A percentile compares a stretch with the other conserved stretches of the same genome.
phyloP scores from a whole-genome alignment of 495 filamentous ascomycete species.

The Penicillium fimorum region DNA sequence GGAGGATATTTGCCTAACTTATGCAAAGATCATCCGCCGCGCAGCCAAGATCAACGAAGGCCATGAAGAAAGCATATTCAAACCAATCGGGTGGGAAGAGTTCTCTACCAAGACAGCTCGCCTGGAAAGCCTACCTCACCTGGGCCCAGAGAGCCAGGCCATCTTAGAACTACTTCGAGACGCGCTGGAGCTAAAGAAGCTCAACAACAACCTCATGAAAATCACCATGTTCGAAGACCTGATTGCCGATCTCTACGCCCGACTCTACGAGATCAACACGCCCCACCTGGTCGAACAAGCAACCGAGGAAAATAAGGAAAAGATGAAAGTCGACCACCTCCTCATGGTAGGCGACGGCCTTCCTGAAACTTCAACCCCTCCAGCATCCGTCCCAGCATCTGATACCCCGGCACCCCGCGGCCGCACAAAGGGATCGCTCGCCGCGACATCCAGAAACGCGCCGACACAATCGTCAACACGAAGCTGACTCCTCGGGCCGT shows the following conservation, averaged over 20 bases:
- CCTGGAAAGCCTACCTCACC: slow-evolving; percentile 52
- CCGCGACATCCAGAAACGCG: slow-evolving; percentile 60
- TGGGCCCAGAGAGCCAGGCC: slow-evolving; percentile 35
- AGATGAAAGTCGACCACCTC: slow-evolving; percentile 60
- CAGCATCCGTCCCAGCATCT: slow-evolving; percentile 36
- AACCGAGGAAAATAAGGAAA: slow-evolving; percentile 53
- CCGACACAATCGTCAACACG: slow-evolving; percentile 55
- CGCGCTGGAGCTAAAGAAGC: slow-evolving; percentile 82
- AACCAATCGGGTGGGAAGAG: slow-evolving; percentile 72
- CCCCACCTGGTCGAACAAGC: slow-evolving; percentile 46
- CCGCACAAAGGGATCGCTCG: slow-evolving; percentile 59
- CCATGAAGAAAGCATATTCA: slow-evolving; percentile 77
- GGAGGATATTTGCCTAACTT: slow-evolving; percentile 73
- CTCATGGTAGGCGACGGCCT: slow-evolving; percentile 42
- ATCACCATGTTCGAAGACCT: slow-evolving; percentile 83
- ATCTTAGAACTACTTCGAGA: slow-evolving; percentile 77
- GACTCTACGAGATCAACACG: slow-evolving; percentile 63
- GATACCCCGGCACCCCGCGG: slow-evolving; percentile 47
- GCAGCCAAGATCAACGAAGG: slow-evolving; percentile 62
- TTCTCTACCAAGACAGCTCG: slow-evolving; percentile 63
- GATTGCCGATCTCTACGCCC: slow-evolving; percentile 80
- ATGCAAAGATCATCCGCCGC: slow-evolving; percentile 71
- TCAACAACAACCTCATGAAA: slow-evolving; percentile 84
- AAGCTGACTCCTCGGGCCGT: slow-evolving; percentile 40
- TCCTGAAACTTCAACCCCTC: slow-evolving; percentile 37